phyloP scores from a whole-genome alignment of 1,139 yeast genomes.

The Candida tropicalis region DNA sequence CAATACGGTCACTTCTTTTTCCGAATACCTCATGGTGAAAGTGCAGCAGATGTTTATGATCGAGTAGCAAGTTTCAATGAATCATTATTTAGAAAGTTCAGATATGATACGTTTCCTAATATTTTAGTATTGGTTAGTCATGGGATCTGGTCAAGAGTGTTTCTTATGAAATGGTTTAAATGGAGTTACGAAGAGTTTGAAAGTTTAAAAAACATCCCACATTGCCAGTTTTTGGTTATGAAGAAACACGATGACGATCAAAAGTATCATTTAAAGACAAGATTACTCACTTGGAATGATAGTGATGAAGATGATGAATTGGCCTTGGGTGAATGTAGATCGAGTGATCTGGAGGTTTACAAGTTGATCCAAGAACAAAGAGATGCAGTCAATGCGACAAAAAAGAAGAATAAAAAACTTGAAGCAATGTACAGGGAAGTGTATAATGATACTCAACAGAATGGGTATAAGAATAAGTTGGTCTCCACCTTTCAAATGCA shows the following conservation, averaged over 20 bases:
- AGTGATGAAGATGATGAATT: slow-evolving; percentile 44
- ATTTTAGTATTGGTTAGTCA: slow-evolving; percentile 85
- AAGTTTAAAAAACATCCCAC: slow-evolving; percentile 76
- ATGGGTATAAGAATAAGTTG: slow-evolving; percentile 18
- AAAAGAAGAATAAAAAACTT: slow-evolving; percentile 40
- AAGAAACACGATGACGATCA: slow-evolving; percentile 51
- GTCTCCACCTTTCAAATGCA: slow-evolving; percentile 26
- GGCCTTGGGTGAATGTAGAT: slow-evolving; percentile 37
- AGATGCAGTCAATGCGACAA: slow-evolving; percentile 40
- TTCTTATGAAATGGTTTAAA: slow-evolving; percentile 88
- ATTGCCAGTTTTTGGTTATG: slow-evolving; percentile 82
- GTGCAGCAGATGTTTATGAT: slow-evolving; percentile 94
- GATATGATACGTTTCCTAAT: slow-evolving; percentile 63
- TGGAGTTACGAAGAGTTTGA: slow-evolving; percentile 93
- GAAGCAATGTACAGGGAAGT: slow-evolving; percentile 34
- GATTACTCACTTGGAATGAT: slow-evolving; percentile 63
- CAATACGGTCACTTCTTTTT: slow-evolving; percentile 91
- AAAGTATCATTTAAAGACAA: slow-evolving; percentile 54
- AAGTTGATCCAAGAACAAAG: slow-evolving; percentile 48
- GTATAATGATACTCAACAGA: slow-evolving; percentile 15
- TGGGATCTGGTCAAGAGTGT: slow-evolving; percentile 92
- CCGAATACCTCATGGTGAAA: slow-evolving; percentile 89
- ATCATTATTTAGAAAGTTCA: slow-evolving; percentile 78
- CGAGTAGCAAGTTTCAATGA: slow-evolving; percentile 89
- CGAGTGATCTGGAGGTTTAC: slow-evolving; percentile 44